Conservation (phyloP, 106 monocot genomes). For the Xerophyta viscosa region DNA sequence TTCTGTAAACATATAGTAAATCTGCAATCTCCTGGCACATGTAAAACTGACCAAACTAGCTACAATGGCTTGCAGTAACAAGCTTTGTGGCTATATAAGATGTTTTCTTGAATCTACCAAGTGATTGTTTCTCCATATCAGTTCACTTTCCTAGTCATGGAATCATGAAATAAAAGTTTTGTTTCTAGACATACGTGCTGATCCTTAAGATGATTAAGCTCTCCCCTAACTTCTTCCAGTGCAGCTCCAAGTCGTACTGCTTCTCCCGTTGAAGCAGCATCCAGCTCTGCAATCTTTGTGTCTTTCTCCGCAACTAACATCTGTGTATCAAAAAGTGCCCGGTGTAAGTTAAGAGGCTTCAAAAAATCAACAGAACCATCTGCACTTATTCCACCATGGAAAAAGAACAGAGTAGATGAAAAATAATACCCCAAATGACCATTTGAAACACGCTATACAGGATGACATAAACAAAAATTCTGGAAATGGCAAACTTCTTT, state of each 20-base stretch:
- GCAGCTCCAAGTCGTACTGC: slow-evolving; percentile 69
- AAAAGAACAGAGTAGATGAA: background rate
- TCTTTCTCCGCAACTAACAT: slow-evolving; percentile 78
- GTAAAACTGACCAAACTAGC: no score
- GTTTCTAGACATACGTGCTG: slow-evolving; percentile 47
- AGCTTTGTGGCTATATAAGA: no score
- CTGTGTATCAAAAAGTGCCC: slow-evolving; percentile 20
- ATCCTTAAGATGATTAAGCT: slow-evolving; percentile 63
- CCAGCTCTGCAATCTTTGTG: slow-evolving; percentile 72
- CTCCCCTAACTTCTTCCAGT: slow-evolving; percentile 68
- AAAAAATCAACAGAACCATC: background rate
- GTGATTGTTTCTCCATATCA: no score
- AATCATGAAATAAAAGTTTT: no score
- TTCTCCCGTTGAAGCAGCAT: slow-evolving; percentile 86
- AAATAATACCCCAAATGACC: background rate
- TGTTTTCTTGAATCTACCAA: no score
- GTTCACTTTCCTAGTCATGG: no score
- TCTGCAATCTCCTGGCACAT: no score
- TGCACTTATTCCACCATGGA: background rate
- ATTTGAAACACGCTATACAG: background rate
- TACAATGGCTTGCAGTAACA: no score
- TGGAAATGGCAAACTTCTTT: background rate
- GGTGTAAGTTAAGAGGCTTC: background rate
- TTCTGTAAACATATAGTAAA: no score
- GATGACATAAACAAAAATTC: background rate